Evolutionary conservation across 352 stramenopile genomes (phyloP).

Genomic region (Phytophthora sp.): DNA sequence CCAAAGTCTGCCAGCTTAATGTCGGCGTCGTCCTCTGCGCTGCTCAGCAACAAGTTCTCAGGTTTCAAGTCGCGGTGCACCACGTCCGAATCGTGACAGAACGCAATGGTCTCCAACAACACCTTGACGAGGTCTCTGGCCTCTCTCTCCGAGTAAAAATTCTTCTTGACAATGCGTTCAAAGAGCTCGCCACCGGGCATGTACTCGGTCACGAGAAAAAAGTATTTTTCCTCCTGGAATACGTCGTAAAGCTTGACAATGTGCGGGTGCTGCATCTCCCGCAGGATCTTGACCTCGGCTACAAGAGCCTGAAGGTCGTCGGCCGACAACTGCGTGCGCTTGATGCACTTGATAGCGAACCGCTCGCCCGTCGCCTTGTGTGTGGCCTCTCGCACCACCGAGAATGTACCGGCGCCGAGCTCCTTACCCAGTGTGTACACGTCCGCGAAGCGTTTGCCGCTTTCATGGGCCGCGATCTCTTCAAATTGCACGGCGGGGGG

Average conservation of each 20-base stretch:
- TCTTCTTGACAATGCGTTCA: conserved; percentile 89
- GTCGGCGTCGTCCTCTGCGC: conserved; percentile 70
- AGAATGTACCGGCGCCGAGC: conserved; percentile 72
- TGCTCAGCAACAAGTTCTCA: conserved; percentile 94
- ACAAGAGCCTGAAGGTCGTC: conserved; percentile 82
- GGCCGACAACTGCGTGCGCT: conserved; percentile 67
- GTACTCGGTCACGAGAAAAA: conserved; percentile 98
- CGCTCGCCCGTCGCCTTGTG: conserved; percentile 48
- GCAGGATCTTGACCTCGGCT: conserved; percentile 77
- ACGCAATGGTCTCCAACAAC: conserved; percentile 82
- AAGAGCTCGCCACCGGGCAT: conserved; percentile 90
- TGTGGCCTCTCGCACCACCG: conserved; percentile 70
- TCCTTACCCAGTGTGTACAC: conserved; percentile 76
- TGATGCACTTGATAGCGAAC: conserved; percentile 90
- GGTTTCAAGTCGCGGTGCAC: conserved; percentile 96
- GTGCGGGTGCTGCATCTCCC: conserved; percentile 87
- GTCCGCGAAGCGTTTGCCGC: conserved; percentile 54
- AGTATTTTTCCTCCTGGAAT: conserved; percentile 91
- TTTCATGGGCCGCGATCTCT: conserved; percentile 34
- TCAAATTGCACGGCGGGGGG: conserved; percentile 43
- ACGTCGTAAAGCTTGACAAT: conserved; percentile 92
- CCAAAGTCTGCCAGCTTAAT: conserved; percentile 89
- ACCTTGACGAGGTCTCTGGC: conserved; percentile 80
- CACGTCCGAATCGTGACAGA: conserved; percentile 87
- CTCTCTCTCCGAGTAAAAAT: conserved; percentile 85